Evolutionary conservation across 2,329 filamentous ascomycete genomes (phyloP).

Genomic region (Sordariomycetes sp.): DNA sequence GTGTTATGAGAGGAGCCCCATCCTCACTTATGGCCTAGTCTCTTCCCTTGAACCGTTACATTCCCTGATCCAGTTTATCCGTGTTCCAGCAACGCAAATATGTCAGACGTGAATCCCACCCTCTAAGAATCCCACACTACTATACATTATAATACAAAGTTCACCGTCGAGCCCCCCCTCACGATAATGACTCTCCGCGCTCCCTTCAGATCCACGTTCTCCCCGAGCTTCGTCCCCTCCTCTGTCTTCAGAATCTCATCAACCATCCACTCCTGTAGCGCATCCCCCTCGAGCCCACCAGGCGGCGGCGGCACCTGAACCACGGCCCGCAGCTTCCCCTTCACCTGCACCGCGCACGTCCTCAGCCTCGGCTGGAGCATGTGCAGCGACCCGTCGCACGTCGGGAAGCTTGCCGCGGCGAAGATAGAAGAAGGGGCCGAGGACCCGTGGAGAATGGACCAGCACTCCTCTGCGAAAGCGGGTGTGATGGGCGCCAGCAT

Average conservation of each 20-base stretch:
- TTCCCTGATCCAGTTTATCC: too few species aligned
- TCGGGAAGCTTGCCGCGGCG: constrained; percentile 42
- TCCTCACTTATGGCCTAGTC: too few species aligned
- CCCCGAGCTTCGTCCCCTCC: constrained; percentile 17
- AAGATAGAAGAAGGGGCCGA: constrained; percentile 22
- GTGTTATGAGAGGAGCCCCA: too few species aligned
- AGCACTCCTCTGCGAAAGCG: constrained; percentile 70
- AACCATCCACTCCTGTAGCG: constrained; percentile 47
- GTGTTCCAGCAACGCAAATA: neutral
- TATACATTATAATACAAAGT: constrained; percentile 41
- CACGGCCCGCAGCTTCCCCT: constrained; percentile 62
- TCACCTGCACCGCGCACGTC: constrained; percentile 59
- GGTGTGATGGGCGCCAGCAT: constrained; percentile 72
- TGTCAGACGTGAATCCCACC: neutral
- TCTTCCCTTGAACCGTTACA: too few species aligned
- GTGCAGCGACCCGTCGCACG: constrained; percentile 30
- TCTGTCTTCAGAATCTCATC: constrained; percentile 5
- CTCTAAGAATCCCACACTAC: neutral
- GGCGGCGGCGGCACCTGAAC: constrained; percentile 47
- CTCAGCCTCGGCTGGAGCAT: constrained; percentile 35
- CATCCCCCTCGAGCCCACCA: constrained; percentile 22
- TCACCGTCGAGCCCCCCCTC: constrained; percentile 54
- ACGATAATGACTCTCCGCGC: constrained; percentile 57
- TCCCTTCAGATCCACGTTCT: constrained; percentile 27
- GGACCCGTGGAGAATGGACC: constrained; percentile 37